Evolutionary conservation across 2,329 filamentous ascomycete species (phyloP).

Genomic region (Zalaria sp.): DNA sequence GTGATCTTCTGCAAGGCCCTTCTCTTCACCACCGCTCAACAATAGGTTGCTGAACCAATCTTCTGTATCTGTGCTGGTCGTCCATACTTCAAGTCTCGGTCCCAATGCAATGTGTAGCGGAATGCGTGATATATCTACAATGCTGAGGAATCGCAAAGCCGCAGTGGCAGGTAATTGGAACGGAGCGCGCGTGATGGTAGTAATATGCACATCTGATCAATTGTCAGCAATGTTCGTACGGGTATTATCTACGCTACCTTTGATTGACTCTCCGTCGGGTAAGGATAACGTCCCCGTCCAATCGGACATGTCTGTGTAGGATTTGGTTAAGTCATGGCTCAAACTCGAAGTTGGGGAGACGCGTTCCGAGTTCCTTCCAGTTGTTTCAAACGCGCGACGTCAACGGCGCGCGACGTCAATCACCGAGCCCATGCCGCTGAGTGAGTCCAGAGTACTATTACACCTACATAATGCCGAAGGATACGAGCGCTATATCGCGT

Average conservation of each 20-base stretch:
- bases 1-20: conserved; percentile 1
- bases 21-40: conserved; percentile 7
- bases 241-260: not conserved
- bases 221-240: not conserved
- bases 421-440: too few relatives aligned
- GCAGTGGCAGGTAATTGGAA: not conserved
- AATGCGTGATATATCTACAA: conserved; percentile 24
- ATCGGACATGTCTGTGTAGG: too few relatives aligned
- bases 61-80: conserved; percentile 18
- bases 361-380: too few relatives aligned
- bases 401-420: too few relatives aligned
- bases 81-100: conserved; percentile 23
- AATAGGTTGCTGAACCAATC: conserved; percentile 26
- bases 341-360: too few relatives aligned
- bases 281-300: not conserved
- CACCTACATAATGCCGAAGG: too few relatives aligned
- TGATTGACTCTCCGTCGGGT: conserved; percentile 1
- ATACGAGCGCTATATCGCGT: too few relatives aligned
- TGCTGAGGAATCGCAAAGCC: conserved; percentile 19
- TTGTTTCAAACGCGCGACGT: too few relatives aligned
- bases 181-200: not conserved
- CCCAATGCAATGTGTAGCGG: conserved; percentile 26
- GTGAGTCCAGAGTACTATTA: too few relatives aligned
- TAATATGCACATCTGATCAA: conserved; percentile 1
- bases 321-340: too few relatives aligned